Conservation (phyloP, 108 stramenopile species). For the Craspedostauros australis region DNA sequence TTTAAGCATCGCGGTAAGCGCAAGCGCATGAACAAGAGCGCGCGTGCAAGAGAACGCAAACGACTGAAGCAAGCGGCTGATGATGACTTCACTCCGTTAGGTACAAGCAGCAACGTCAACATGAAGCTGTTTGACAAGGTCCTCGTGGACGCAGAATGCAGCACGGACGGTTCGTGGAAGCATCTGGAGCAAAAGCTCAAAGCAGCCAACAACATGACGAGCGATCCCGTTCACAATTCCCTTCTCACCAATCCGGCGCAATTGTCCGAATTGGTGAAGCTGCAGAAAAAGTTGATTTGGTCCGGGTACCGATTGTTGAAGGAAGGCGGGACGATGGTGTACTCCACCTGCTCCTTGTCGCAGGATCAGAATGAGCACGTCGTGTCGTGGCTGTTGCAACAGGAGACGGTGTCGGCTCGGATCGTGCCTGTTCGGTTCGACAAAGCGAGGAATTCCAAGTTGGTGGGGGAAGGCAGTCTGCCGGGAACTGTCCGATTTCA, state of each 20-base stretch:
- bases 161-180: slow-evolving; percentile 84
- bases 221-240: slow-evolving; percentile 8
- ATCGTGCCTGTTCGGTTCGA: slow-evolving; percentile 52
- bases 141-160: slow-evolving; percentile 93
- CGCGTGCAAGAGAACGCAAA: slow-evolving; percentile 61
- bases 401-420: slow-evolving; percentile 25
- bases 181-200: slow-evolving; percentile 46
- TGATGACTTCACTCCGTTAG: slow-evolving; percentile 2
- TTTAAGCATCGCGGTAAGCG: slow-evolving; percentile 39
- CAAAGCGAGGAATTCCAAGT: background rate
- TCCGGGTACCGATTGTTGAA: slow-evolving; percentile 74
- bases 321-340: slow-evolving; percentile 80
- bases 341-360: slow-evolving; percentile 88
- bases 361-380: slow-evolving; percentile 84
- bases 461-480: slow-evolving; percentile 35
- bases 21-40: slow-evolving; percentile 85
- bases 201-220: background rate
- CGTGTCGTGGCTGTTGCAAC: slow-evolving; percentile 67
- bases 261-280: slow-evolving; percentile 57
- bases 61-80: slow-evolving; percentile 34
- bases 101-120: background rate
- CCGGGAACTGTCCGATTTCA: slow-evolving; percentile 54
- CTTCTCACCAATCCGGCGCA: slow-evolving; percentile 31
- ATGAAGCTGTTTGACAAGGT: slow-evolving; percentile 70
- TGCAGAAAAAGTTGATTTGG: slow-evolving; percentile 65